Evolutionary conservation across 371 early-diverging fungal species (phyloP).

Genomic region (Choanephora cucurbitarum): DNA sequence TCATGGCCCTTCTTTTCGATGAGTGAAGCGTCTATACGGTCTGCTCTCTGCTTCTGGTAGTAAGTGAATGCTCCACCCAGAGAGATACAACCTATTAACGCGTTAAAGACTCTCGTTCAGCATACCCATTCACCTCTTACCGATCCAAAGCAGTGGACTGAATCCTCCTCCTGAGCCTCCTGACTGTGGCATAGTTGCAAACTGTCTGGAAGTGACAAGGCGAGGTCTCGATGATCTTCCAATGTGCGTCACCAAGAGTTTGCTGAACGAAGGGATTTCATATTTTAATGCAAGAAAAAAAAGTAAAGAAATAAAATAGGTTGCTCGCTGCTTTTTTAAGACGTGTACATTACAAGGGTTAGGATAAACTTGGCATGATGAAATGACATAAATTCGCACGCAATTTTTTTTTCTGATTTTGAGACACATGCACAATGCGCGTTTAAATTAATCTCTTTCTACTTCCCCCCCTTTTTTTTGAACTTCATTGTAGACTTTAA

Average conservation of each 20-base stretch:
- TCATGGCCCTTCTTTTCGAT: background rate
- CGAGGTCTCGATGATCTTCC: background rate
- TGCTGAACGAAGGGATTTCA: background rate
- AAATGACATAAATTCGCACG: too few relatives aligned
- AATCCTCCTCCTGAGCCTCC: background rate
- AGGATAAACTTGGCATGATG: too few relatives aligned
- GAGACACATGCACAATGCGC: too few relatives aligned
- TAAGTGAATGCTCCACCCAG: constrained; percentile 21
- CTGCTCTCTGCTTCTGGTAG: constrained; percentile 17
- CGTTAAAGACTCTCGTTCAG: too few relatives aligned
- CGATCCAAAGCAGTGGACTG: background rate
- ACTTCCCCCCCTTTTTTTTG: constrained; percentile 2
- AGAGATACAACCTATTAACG: constrained; percentile 19
- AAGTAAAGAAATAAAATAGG: background rate
- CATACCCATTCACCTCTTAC: too few relatives aligned
- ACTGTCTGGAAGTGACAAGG: background rate
- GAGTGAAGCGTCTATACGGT: background rate
- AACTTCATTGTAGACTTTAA: background rate
- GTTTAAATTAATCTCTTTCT: background rate
- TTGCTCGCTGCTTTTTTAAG: too few relatives aligned
- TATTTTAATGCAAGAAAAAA: background rate
- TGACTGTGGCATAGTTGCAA: background rate
- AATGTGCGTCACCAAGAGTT: background rate
- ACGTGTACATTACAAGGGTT: too few relatives aligned
- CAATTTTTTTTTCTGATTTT: too few relatives aligned